These are phyloP conservation scores for Ophiorrhiza pumila DNA, from an alignment of 257 asterid species.

Conservation along the genomic window DNA sequence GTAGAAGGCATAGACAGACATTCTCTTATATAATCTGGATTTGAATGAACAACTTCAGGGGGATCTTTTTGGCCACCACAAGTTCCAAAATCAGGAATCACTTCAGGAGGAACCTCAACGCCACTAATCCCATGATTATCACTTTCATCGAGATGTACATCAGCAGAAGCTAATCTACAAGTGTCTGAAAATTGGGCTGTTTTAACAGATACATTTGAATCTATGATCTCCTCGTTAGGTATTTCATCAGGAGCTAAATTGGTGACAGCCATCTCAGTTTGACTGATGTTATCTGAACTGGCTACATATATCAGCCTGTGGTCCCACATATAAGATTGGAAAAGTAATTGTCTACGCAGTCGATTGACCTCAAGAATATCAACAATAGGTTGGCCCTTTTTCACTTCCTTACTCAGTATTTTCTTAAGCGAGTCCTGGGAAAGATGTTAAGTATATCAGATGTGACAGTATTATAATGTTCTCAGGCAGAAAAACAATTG, in stretches of 20 bases:
- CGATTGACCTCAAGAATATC: constrained; percentile 85
- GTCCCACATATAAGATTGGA: constrained; percentile 92
- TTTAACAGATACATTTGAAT: constrained; percentile 28
- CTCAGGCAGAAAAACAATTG: background rate
- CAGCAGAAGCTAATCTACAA: constrained; percentile 30
- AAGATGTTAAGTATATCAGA: constrained; percentile 27
- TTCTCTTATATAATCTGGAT: constrained; percentile 27
- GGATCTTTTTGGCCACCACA: constrained; percentile 21
- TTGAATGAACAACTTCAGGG: constrained; percentile 28
- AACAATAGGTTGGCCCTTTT: constrained; percentile 52
- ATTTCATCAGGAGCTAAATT: constrained; percentile 36
- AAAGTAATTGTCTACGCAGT: constrained; percentile 63
- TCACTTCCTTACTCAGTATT: constrained; percentile 50
- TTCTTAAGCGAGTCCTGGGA: constrained; percentile 64
- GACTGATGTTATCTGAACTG: constrained; percentile 37
- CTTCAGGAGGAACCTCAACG: constrained; percentile 27
- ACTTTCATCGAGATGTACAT: constrained; percentile 33
- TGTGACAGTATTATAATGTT: background rate
- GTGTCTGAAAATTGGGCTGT: constrained; percentile 19
- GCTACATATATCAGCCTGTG: constrained; percentile 65
- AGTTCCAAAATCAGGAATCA: constrained; percentile 25
- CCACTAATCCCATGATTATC: constrained; percentile 27
- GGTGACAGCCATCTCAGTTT: constrained; percentile 28
- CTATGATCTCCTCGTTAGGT: constrained; percentile 33
- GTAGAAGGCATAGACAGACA: constrained; percentile 23